Evolutionary conservation across 1,284 basidiomycete species (phyloP), one percentile per base, ranked within the genome.

Genomic region (Apiotrichum siamense): DNA sequence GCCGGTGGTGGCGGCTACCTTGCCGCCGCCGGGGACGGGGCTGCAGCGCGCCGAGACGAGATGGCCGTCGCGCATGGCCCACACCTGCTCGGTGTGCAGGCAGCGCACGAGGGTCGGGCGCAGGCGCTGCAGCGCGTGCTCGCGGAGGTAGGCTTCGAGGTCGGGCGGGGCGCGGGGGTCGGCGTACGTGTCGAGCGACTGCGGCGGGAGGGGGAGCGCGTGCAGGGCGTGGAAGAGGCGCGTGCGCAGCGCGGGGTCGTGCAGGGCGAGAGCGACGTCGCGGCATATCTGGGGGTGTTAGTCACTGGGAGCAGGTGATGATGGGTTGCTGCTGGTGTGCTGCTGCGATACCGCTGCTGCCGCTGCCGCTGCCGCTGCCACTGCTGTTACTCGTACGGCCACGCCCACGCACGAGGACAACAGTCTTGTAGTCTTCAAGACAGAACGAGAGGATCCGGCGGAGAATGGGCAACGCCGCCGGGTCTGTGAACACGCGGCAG

Each of bases 41-140:
- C 11, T 5, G 25, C 23, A 2, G n/a, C n/a, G 42, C 13, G 17
- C 11, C 3, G 41, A 26, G 6, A 45, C 41, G 42, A 53, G 48
- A 36, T 53, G 49, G 5, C 51, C 51, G 32, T 45, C 47, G 10
- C 42, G 37, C 1, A 45, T 42, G 18, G 36, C 47, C 4, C 17
- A 36, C 23, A 44, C 29, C 4, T 17, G 46, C 1, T 15, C 6
- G 1, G 36, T 13, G 25, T 48, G 51, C n/a, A 44, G 29, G 23
- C 46, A 53, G 20, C 47, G 46, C 6, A 38, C 20, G 20, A 53
- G 24, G 1, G 29, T n/a, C 2, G 51, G 42, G 1, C 18, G 12
- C 7, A 44, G 20, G 12, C n/a, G 12, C 36, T 44, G 46, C 7
- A 53, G 42, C 10, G 46, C 24, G 23, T 45, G 33, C n/a, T 53